Evolutionary conservation across 345 rosid genomes (phyloP), one percentile per base, ranked within the genome.

Genomic region (Eutrema japonicum): DNA sequence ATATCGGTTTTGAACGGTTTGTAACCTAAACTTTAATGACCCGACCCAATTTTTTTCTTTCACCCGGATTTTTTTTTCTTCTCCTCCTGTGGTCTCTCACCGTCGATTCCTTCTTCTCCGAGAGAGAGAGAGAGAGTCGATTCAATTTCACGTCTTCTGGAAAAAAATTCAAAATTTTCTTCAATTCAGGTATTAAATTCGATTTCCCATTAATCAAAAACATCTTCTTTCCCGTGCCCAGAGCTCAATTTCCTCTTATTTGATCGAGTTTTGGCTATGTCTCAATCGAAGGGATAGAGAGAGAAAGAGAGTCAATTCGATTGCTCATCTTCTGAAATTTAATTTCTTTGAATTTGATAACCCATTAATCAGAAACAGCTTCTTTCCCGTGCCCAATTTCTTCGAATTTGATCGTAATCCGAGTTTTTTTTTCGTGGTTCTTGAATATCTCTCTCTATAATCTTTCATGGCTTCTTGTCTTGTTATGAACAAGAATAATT

Each of bases 151-250:
- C 22, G 22, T 18, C 22, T 18, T 18, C 22, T 18, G 22, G 22
- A 18, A 18, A 18, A 18, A 18, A 18, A 18, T 18, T 18, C 22
- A 18, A 18, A 18, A 18, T 18, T 18, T 18, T 18, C 22, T 18
- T 18, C 22, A 18, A 0, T 18, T 18, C 22, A 18, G 22, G 29
- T 36, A 36, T 36, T 57, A 37, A 78, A 77, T 79, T 77, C 61
- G 50, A 74, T 64, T 67, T 54, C 83, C 79, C 84, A 61, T 42
- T 59, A 70, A 61, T 55, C 59, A 22, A 16, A 83, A 80, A 6
- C 73, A 78, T 36, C 54, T 71, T 60, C 71, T 82, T 71, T 71
- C 62, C 77, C 63, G 73, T 79, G 74, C 83, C 85, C 86, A 79
- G 79, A 75, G 81, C 83, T 80, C 70, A 70, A 40, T 71, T 78